Base-by-base conservation (phyloP, 768 basidiomycete genomes). In the Russula vinacea region DNA sequence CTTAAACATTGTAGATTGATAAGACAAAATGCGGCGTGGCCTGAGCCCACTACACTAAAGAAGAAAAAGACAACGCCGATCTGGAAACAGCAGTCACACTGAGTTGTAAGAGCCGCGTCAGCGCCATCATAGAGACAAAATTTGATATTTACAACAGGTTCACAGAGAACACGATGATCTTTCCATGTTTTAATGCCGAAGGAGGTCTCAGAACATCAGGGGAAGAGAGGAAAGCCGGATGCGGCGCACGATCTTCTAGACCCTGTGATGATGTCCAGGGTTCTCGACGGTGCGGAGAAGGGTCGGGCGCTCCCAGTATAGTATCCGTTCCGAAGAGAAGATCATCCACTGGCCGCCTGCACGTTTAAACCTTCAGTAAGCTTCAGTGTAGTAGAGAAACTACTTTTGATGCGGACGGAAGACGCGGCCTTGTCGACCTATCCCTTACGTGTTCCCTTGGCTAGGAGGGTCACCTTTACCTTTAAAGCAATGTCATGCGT, bases 41-140 rank as follows among this genome's bases (percentile, higher is more conserved):
- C 3, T 7, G 35, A 35, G 6, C 29, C 29, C 29, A 29, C 29
- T 29, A 29, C 29, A 26, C 17, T 26, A 26, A 24, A 17, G 35
- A 50, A 50, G 35, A 37, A 47, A 26, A 19, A 3, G 32, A 47
- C 17, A 58, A 11, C 33, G 45, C 45, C n/a, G 57, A 58, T 58
- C 33, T 22, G 8, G 6, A 17, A 47, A 22, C 13, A n/a, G n/a
- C n/a, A n/a, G n/a, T n/a, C n/a, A n/a, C n/a, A 17, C 13, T 22
- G 29, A 29, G 29, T 29, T 29, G 29, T 29, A 29, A 29, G 29
- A 5, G 29, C 29, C 29, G 29, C 29, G 29, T 29, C 29, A 29
- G 29, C 29, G 2, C 5, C 32, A 17, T 16, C 26, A 22, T 40
- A n/a, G 24, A 19, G 6, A 26, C n/a, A 13, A 29, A 29, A 26